Conservation (phyloP, 1,284 basidiomycete genomes). For the Anthracocystis setariae region DNA sequence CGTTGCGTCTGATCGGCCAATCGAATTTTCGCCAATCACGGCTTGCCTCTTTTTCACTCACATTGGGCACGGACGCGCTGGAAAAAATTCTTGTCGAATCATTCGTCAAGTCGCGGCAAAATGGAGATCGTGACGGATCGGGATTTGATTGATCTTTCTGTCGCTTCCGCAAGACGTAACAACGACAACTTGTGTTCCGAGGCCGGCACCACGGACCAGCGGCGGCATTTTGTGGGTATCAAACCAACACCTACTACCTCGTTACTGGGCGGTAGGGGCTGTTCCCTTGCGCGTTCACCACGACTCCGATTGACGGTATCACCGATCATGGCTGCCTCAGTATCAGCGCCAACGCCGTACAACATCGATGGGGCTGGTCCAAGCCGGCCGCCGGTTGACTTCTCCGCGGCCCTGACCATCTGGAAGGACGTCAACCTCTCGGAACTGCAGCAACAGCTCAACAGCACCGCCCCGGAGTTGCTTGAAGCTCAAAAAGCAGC, state of each 20-base stretch:
- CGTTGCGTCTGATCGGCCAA: not conserved
- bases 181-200: too few relatives aligned
- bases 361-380: constrained; percentile 26
- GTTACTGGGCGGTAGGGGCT: not conserved
- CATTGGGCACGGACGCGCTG: constrained; percentile 13
- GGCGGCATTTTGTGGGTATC: too few relatives aligned
- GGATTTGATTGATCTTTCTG: constrained; percentile 1
- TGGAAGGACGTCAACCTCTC: constrained; percentile 55
- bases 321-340: constrained; percentile 11
- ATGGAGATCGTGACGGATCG: not conserved
- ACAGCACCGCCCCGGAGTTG: constrained; percentile 33
- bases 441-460: constrained; percentile 44
- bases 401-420: constrained; percentile 48
- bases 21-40: constrained; percentile 8
- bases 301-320: not conserved
- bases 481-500: constrained; percentile 55
- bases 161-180: too few relatives aligned
- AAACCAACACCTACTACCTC: too few relatives aligned
- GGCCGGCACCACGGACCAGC: too few relatives aligned
- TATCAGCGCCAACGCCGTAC: constrained; percentile 16
- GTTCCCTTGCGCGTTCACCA: not conserved
- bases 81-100: constrained; percentile 29
- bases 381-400: constrained; percentile 39
- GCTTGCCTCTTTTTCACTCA: not conserved
- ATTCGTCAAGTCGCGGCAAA: constrained; percentile 1